phyloP scores from a whole-genome alignment of 768 basidiomycete species.

The Rossbeevera mucosa region DNA sequence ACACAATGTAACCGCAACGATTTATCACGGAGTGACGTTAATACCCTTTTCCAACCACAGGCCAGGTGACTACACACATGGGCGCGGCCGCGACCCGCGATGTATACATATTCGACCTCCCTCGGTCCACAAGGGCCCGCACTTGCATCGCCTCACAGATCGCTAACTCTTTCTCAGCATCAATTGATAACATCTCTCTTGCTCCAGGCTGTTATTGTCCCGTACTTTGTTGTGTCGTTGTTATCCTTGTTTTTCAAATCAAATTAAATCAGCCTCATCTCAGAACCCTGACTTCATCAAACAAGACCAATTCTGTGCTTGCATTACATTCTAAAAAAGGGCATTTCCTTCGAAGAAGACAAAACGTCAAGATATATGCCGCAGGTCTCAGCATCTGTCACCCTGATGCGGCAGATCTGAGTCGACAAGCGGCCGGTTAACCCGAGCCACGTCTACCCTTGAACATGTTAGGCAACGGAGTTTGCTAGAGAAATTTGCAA shows the following conservation, averaged over 20 bases:
- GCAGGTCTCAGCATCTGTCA: neutral
- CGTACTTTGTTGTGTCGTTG: neutral
- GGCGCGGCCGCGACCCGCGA: neutral
- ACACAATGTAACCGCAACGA: neutral
- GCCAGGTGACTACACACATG: neutral
- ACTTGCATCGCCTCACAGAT: neutral
- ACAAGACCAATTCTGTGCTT: neutral
- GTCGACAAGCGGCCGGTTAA: neutral
- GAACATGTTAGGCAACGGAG: neutral
- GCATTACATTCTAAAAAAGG: neutral
- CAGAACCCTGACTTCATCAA: neutral
- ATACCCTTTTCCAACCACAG: neutral
- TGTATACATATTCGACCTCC: neutral
- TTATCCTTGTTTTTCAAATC: neutral
- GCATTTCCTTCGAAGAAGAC: neutral
- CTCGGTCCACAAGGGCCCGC: neutral
- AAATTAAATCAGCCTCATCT: neutral
- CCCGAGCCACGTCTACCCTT: neutral
- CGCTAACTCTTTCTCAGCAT: neutral
- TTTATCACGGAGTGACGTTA: neutral
- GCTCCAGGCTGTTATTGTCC: neutral
- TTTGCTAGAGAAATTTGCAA: neutral
- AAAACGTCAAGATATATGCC: neutral
- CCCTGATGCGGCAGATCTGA: neutral
- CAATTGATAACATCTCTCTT: neutral